A percentile compares a stretch with the other conserved stretches of the same genome.
phyloP scores from a whole-genome alignment of 2,329 filamentous ascomycete species.

The Immersiporthe knoxdaviesiana region DNA sequence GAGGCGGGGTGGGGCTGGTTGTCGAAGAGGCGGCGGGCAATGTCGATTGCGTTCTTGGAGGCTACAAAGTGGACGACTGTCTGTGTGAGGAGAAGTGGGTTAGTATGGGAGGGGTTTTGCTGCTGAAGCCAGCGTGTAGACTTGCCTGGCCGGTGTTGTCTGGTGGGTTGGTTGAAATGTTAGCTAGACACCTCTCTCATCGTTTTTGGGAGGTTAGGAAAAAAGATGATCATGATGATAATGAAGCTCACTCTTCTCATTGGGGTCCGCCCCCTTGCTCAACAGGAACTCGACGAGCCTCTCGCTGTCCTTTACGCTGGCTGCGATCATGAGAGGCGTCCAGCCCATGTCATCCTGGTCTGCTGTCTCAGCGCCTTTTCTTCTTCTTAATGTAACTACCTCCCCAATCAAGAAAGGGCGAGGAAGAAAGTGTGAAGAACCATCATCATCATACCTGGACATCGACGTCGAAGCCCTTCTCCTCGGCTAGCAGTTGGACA shows the following conservation, averaged over 20 bases:
- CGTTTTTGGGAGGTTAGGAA: too few species aligned
- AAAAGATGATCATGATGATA: too few species aligned
- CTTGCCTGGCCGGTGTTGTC: conserved; percentile 67
- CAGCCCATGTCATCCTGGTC: conserved; percentile 74
- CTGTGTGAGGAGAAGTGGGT: conserved; percentile 45
- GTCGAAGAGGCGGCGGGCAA: conserved; percentile 75
- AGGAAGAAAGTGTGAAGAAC: background rate
- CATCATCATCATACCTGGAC: conserved; percentile 62
- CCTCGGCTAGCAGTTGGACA: conserved; percentile 70
- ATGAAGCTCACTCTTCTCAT: conserved; percentile 67
- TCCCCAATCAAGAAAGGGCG: background rate
- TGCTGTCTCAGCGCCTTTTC: background rate
- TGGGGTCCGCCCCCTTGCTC: conserved; percentile 70
- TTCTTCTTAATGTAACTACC: too few species aligned
- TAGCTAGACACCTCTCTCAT: conserved; percentile 18
- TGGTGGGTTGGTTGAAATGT: conserved; percentile 38
- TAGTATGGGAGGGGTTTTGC: background rate
- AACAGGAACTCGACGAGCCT: conserved; percentile 70
- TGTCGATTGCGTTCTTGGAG: conserved; percentile 85
- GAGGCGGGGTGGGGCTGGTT: conserved; percentile 70
- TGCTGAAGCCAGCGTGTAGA: background rate
- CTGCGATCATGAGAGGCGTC: conserved; percentile 84
- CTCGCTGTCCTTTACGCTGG: conserved; percentile 73
- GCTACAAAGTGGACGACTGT: conserved; percentile 90
- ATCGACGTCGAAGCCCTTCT: conserved; percentile 80